phyloP scores from a whole-genome alignment of 2,329 filamentous ascomycete genomes.

The Alternaria sp. region DNA sequence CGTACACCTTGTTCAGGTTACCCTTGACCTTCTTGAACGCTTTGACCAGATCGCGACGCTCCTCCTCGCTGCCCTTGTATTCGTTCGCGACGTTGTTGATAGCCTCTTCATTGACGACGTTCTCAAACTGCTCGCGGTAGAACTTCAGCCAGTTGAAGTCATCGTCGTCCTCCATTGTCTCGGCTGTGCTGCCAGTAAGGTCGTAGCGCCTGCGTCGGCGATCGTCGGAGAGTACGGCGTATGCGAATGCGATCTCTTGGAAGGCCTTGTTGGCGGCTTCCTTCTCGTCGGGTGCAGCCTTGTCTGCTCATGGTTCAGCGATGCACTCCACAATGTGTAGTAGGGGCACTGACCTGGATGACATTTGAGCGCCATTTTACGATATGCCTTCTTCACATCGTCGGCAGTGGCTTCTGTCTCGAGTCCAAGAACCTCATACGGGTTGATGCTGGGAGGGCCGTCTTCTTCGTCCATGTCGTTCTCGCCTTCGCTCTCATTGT shows the following conservation, averaged over 20 bases:
- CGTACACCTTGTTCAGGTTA: constrained; percentile 77
- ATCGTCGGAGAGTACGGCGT: constrained; percentile 87
- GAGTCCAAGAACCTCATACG: constrained; percentile 80
- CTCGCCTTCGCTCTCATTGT: constrained; percentile 55
- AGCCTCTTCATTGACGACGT: constrained; percentile 74
- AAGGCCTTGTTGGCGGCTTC: constrained; percentile 79
- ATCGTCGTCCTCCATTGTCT: constrained; percentile 75
- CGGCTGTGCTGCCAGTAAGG: constrained; percentile 84
- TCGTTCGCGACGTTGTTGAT: constrained; percentile 77
- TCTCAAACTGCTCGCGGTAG: constrained; percentile 82
- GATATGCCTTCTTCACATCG: constrained; percentile 88
- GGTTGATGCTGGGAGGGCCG: constrained; percentile 71
- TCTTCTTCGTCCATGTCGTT: constrained; percentile 43
- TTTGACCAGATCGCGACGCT: constrained; percentile 75
- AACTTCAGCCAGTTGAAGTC: constrained; percentile 88
- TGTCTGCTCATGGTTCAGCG: constrained; percentile 63
- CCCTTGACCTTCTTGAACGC: constrained; percentile 78
- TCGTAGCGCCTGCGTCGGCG: constrained; percentile 86
- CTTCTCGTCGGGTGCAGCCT: constrained; percentile 72
- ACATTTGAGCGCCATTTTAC: constrained; percentile 84
- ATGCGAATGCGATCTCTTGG: constrained; percentile 90
- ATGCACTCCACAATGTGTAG: constrained; percentile 14
- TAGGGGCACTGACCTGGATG: constrained; percentile 65
- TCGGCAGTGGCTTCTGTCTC: constrained; percentile 73
- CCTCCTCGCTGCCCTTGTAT: constrained; percentile 88